Evolutionary conservation across 345 rosid genomes (phyloP).

Genomic region (Dipteronia dyeriana): DNA sequence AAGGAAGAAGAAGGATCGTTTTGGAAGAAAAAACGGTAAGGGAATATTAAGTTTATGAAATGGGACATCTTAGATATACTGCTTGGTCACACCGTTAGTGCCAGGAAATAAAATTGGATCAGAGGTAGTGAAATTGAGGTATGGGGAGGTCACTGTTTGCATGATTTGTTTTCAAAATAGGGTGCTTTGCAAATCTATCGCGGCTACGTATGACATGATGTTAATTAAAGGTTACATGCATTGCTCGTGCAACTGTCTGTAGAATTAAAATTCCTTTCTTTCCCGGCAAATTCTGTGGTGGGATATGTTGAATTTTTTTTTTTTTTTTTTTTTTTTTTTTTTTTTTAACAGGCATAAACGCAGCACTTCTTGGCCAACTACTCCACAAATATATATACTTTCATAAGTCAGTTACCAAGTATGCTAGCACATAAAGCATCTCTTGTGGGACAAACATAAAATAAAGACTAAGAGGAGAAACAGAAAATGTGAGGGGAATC

Average conservation of each 20-base stretch:
- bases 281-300: slow-evolving; percentile 58
- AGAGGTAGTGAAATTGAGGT: slow-evolving; percentile 31
- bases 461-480: neutral
- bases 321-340: neutral
- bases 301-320: slow-evolving; percentile 25
- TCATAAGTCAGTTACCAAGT: neutral
- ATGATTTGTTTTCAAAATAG: slow-evolving; percentile 42
- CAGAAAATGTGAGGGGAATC: neutral
- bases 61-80: slow-evolving; percentile 16
- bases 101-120: slow-evolving; percentile 50
- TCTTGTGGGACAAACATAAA: neutral
- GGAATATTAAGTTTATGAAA: neutral
- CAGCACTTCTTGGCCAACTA: slow-evolving; percentile 49
- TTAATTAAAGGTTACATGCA: slow-evolving; percentile 55
- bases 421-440: neutral
- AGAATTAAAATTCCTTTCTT: slow-evolving; percentile 31
- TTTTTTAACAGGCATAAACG: slow-evolving; percentile 17
- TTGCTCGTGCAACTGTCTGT: slow-evolving; percentile 41
- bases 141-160: slow-evolving; percentile 40
- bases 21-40: neutral
- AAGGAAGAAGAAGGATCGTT: neutral
- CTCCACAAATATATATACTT: slow-evolving; percentile 14
- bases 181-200: slow-evolving; percentile 59
- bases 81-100: slow-evolving; percentile 49
- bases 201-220: slow-evolving; percentile 37